Percentiles rank a stretch among this genome's conserved stretches.
Conservation (phyloP, 2,329 filamentous ascomycete species). For the Fusarium sp. region DNA sequence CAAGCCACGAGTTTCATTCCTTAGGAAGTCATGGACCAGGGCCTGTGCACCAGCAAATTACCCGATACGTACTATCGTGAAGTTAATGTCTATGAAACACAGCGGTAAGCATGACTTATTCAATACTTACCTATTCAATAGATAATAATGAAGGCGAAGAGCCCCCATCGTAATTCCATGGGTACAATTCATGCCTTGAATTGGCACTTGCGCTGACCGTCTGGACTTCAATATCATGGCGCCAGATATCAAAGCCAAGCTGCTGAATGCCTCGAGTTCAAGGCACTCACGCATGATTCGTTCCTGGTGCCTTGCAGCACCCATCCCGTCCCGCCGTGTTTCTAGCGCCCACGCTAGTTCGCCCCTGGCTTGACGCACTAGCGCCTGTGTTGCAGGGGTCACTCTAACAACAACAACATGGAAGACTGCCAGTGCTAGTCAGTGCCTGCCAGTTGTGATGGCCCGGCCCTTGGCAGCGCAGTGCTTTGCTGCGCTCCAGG, state of each 20-base stretch:
- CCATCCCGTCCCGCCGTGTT: conserved; percentile 13
- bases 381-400: conserved; percentile 34
- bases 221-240: conserved; percentile 24
- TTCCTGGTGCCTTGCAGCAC: conserved; percentile 43
- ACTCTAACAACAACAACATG: conserved; percentile 26
- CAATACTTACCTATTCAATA: conserved; percentile 4
- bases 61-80: conserved; percentile 3
- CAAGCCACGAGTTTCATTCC: conserved; percentile 29
- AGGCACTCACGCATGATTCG: conserved; percentile 31
- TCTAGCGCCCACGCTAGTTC: conserved; percentile 26
- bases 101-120: background rate
- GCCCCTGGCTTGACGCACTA: conserved; percentile 32
- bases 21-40: conserved; percentile 17
- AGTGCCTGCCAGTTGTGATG: conserved; percentile 32
- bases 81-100: background rate
- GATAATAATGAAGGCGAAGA: background rate
- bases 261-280: conserved; percentile 14
- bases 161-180: background rate
- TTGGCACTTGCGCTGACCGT: background rate
- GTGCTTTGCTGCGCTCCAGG: background rate
- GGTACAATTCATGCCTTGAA: conserved; percentile 9
- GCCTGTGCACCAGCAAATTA: conserved; percentile 27
- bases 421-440: conserved; percentile 3
- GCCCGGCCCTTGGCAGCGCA: conserved; percentile 26
- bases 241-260: conserved; percentile 8